Conservation (phyloP, 2,329 filamentous ascomycete species). For the Arachnopeziza araneosa region DNA sequence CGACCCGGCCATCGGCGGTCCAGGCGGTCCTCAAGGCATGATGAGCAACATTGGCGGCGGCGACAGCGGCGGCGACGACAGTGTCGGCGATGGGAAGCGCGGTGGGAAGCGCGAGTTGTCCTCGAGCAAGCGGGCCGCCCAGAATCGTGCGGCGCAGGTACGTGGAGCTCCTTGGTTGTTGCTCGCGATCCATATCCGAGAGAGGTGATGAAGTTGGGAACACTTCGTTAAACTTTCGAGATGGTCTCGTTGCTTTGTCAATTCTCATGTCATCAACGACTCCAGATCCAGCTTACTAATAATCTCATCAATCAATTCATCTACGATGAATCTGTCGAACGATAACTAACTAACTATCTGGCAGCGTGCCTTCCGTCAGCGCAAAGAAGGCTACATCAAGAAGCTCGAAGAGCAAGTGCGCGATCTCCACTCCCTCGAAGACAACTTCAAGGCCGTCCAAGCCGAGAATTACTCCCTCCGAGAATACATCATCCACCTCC, state of each 20-base stretch:
- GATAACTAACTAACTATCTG: slow-evolving; percentile 16
- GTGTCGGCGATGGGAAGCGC: slow-evolving; percentile 49
- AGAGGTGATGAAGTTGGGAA: slow-evolving; percentile 4
- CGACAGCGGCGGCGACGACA: slow-evolving; percentile 29
- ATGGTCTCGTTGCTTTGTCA: slow-evolving; percentile 32
- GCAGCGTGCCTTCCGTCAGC: slow-evolving; percentile 92
- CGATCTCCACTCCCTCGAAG: slow-evolving; percentile 69
- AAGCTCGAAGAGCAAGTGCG: slow-evolving; percentile 92
- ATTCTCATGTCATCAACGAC: slow-evolving; percentile 33
- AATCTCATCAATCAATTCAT: neutral
- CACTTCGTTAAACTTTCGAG: slow-evolving; percentile 20
- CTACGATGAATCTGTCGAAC: neutral
- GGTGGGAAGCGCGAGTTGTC: slow-evolving; percentile 82
- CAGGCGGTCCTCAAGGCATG: slow-evolving; percentile 17
- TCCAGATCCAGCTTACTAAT: slow-evolving; percentile 28
- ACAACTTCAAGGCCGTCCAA: slow-evolving; percentile 74
- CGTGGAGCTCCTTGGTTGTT: slow-evolving; percentile 28
- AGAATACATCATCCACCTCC: slow-evolving; percentile 88
- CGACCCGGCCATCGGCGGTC: slow-evolving; percentile 31
- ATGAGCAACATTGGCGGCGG: slow-evolving; percentile 28
- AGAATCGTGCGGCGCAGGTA: slow-evolving; percentile 96
- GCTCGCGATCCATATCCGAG: neutral
- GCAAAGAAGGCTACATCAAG: slow-evolving; percentile 97
- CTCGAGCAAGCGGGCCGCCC: slow-evolving; percentile 91
- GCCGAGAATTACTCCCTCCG: slow-evolving; percentile 84